Evolutionary conservation across 306 rosid genomes (phyloP), one percentile per base, ranked within the genome.

Genomic region (Cicer bijugum): DNA sequence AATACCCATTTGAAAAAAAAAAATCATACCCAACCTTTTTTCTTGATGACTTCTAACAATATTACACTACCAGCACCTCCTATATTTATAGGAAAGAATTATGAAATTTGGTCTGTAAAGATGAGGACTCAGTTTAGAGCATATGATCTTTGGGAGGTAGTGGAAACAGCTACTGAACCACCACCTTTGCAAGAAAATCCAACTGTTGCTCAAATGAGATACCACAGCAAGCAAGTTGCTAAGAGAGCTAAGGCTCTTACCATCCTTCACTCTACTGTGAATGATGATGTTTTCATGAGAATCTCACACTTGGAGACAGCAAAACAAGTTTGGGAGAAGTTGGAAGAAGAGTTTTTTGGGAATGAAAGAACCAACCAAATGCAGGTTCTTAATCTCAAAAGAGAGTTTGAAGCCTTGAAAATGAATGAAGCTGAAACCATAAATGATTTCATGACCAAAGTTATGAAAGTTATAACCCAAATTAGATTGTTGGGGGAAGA

Each of bases 381-480:
- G 39, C 6, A 56, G n/a, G n/a, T 56, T 17, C 19, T 56, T 20
- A 56, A 17, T 20, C 38, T 20, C 37, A 17, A 20, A 33, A 59
- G 42, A 59, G 65, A 28, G 17, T 28, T 59, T 20, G 2, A 59
- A 17, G 19, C 19, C 19, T 17, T 17, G 19, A 17, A 17, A 0
- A 17, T 17, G 19, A 17, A 17, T 17, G 19, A 17, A 17, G 19
- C 1, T 17, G 19, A 17, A 17, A 17, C 19, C 17, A 16, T 16
- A 16, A 16, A 10, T 15, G 8, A 5, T 2, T 59, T 12, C 42
- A 59, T 28, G 9, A 6, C 16, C 8, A 59, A 2, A 12, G 2
- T 59, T 4, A 59, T 59, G 65, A 59, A 9, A 59, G 65, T 59
- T 23, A 43, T 59, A 4, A 59, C 11, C n/a, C 65, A 59, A 28